Conservation (phyloP, 176 grass and related monocot genomes). For the Cymbopogon citratus region DNA sequence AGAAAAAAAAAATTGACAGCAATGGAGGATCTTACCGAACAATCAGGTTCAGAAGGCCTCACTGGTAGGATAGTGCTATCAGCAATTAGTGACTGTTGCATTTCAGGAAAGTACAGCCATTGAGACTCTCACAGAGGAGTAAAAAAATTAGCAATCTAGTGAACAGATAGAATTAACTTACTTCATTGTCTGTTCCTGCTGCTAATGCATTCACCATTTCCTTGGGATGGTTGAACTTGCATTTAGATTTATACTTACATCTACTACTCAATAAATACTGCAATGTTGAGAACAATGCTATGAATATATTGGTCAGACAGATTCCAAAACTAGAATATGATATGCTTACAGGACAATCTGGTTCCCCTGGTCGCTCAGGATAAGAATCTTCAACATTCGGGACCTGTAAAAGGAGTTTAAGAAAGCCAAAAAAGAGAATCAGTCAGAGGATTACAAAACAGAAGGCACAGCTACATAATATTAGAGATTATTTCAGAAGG, state of each 20-base stretch:
- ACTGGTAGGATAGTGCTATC: conserved; percentile 45
- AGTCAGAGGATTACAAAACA: conserved; percentile 18
- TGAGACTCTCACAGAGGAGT: conserved; percentile 6
- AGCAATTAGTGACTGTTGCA: conserved; percentile 36
- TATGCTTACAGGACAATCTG: conserved; percentile 79
- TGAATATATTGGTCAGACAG: conserved; percentile 24
- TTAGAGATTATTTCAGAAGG: neutral
- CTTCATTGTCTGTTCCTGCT: conserved; percentile 30
- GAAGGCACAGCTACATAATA: neutral
- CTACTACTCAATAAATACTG: conserved; percentile 60
- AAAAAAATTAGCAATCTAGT: neutral
- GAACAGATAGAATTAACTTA: conserved; percentile 24
- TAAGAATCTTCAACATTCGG: conserved; percentile 50
- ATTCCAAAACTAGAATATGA: conserved; percentile 24
- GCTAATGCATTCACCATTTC: conserved; percentile 27
- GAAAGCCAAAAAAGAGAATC: conserved; percentile 19
- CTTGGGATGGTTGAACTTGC: conserved; percentile 96
- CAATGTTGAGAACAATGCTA: conserved; percentile 25
- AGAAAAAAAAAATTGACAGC: neutral
- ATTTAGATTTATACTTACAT: conserved; percentile 70
- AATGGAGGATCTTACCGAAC: conserved; percentile 38
- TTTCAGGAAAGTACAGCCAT: conserved; percentile 15
- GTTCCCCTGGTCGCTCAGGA: conserved; percentile 64
- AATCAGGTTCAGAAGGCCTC: conserved; percentile 60
- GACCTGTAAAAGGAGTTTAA: conserved; percentile 48